Evolutionary conservation across 352 stramenopile species (phyloP).

Genomic region (Pythium phragmiticola): DNA sequence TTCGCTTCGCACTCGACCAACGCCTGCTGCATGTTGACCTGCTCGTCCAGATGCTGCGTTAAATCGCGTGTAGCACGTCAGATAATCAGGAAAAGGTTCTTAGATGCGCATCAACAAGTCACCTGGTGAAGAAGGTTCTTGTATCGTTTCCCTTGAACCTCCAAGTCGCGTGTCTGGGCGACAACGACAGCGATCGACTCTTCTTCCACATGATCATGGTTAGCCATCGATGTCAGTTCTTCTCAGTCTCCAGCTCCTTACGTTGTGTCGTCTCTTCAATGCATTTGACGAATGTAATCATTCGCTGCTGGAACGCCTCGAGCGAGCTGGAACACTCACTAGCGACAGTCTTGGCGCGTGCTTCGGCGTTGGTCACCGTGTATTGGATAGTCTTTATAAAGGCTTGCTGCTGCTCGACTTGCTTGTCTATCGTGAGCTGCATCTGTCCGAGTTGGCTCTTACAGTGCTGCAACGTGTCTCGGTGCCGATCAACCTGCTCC

Average conservation of each 20-base stretch:
- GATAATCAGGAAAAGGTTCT: too few relatives aligned
- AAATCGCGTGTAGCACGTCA: neutral
- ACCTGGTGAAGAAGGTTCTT: conserved; percentile 46
- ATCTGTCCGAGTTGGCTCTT: conserved; percentile 42
- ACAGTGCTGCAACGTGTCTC: conserved; percentile 40
- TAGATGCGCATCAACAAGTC: neutral
- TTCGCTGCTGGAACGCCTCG: conserved; percentile 48
- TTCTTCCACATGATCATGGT: conserved; percentile 12
- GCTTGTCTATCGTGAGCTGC: conserved; percentile 43
- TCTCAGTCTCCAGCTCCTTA: conserved; percentile 8
- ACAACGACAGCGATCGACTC: conserved; percentile 39
- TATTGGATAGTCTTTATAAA: conserved; percentile 52
- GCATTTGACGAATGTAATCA: conserved; percentile 48
- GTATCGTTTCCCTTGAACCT: conserved; percentile 43
- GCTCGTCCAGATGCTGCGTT: conserved; percentile 32
- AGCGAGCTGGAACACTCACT: conserved; percentile 33
- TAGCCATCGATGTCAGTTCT: too few relatives aligned
- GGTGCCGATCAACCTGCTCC: conserved; percentile 48
- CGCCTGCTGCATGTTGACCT: conserved; percentile 32
- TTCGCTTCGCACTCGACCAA: conserved; percentile 19
- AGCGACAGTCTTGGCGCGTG: conserved; percentile 27
- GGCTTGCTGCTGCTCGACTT: conserved; percentile 43
- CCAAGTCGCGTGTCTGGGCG: conserved; percentile 42
- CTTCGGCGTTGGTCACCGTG: conserved; percentile 29
- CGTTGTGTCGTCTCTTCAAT: conserved; percentile 44